These are phyloP conservation scores for Austroboletus novae-zelandiae DNA, from an alignment of 1,284 basidiomycete species.

Conservation along the genomic window DNA sequence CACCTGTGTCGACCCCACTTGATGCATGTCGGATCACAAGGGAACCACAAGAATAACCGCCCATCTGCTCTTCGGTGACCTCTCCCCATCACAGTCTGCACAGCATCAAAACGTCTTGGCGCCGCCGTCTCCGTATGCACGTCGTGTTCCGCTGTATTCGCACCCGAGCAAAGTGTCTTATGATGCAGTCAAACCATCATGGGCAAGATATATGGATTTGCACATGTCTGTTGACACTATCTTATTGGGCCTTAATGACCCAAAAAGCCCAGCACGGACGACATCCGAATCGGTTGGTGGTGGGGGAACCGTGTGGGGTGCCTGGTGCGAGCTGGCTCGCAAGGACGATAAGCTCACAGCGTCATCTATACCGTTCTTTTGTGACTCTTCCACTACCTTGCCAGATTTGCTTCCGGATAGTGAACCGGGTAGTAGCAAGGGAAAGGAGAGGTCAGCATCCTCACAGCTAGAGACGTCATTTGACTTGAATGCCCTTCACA, in stretches of 20 bases:
- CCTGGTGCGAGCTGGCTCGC: slow-evolving; percentile 51
- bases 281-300: slow-evolving; percentile 41
- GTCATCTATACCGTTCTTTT: slow-evolving; percentile 51
- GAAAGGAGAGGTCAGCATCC: slow-evolving; percentile 15
- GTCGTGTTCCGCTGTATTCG: slow-evolving; percentile 49
- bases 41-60: slow-evolving; percentile 44
- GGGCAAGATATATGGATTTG: slow-evolving; percentile 38
- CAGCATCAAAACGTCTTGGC: slow-evolving; percentile 34
- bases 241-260: slow-evolving; percentile 38
- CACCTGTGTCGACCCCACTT: neutral
- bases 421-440: slow-evolving; percentile 17
- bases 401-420: slow-evolving; percentile 42
- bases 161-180: slow-evolving; percentile 44
- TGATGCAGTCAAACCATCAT: slow-evolving; percentile 24
- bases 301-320: slow-evolving; percentile 53
- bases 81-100: slow-evolving; percentile 33
- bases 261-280: slow-evolving; percentile 36
- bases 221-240: slow-evolving; percentile 40
- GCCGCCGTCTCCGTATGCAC: slow-evolving; percentile 53
- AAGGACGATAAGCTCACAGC: slow-evolving; percentile 44
- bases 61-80: slow-evolving; percentile 55
- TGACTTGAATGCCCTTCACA: slow-evolving; percentile 33
- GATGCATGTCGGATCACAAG: slow-evolving; percentile 31
- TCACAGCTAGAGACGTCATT: neutral
- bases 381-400: slow-evolving; percentile 48